Evolutionary conservation across 2,329 filamentous ascomycete genomes (phyloP), one percentile per base, ranked within the genome.

Genomic region (Trichoderma koningii): DNA sequence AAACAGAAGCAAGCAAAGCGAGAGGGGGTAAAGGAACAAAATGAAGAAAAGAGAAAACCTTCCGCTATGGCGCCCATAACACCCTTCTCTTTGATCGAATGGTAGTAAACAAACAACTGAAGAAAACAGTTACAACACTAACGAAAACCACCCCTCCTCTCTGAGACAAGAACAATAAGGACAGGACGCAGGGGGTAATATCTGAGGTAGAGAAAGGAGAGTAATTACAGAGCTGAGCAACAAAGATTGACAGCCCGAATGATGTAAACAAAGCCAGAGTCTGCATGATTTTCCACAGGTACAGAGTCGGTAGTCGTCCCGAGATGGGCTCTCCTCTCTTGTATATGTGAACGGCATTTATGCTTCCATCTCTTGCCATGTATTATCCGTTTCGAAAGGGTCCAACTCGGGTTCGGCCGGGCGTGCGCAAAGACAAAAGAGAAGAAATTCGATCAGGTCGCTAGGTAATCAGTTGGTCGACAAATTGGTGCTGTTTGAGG

Each of bases 401-500:
- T 57, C 64, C 56, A 63, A 53, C 64, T 66, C 64, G 64, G 59
- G 56, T 50, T 51, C 64, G 56, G 56, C 50, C 56, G 19, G 51
- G 30, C 56, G 52, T 38, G 47, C 23, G 42, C 42, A 45, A 61
- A 47, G 38, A 56, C 50, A 45, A 51, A 51, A 44, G 23, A 30
- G 30, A 51, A 28, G 47, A 65, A 61, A 65, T 38, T 34, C 21
- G 41, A 52, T 64, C 28, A 59, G 56, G 55, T 65, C 63, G 65
- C 65, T 65, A 30, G 56, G 62, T 62, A 52, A 57, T 50, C 30
- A 52, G 65, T 62, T 62, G 65, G 65, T 61, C 30, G 53, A 59
- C 41, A 55, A 53, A 21, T 38, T 34, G 59, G 44, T 55, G 62
- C 61, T 47, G 26, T 51, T 48, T 47, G 55, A 66, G 47, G 30